These are phyloP conservation scores for Boechera retrofracta DNA, from an alignment of 345 rosid genomes.

Conservation along the genomic window DNA sequence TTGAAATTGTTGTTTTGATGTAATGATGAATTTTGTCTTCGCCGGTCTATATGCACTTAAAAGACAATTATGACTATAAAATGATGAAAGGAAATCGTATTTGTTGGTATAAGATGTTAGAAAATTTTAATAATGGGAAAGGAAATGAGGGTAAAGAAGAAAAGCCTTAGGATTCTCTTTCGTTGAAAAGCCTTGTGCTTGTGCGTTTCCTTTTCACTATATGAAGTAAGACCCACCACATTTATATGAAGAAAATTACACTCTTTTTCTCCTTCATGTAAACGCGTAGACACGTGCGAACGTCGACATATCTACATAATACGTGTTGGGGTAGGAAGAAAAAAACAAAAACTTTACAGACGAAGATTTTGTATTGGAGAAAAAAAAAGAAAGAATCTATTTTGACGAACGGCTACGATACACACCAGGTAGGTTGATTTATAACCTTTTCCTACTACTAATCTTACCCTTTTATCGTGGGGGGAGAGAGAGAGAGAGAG, in stretches of 20 bases:
- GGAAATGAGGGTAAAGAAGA: constrained; percentile 28
- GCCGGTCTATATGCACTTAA: constrained; percentile 49
- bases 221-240: constrained; percentile 47
- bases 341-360: constrained; percentile 28
- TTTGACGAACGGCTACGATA: constrained; percentile 33
- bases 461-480: constrained; percentile 17
- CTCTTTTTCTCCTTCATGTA: constrained; percentile 25
- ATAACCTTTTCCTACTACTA: constrained; percentile 29
- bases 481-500: constrained; percentile 14
- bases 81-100: constrained; percentile 37
- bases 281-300: constrained; percentile 47
- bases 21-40: constrained; percentile 41
- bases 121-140: constrained; percentile 29
- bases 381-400: neutral
- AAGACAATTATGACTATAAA: constrained; percentile 35
- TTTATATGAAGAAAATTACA: constrained; percentile 9
- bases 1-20: constrained; percentile 45
- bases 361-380: constrained; percentile 19
- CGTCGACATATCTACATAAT: constrained; percentile 19
- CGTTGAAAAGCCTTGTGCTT: constrained; percentile 46
- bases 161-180: constrained; percentile 49
- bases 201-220: constrained; percentile 46
- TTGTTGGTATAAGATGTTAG: constrained; percentile 38
- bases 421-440: constrained; percentile 37
- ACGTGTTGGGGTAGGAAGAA: constrained; percentile 44